Evolutionary conservation across 768 basidiomycete species (phyloP).

Genomic region (Suillus sp.): DNA sequence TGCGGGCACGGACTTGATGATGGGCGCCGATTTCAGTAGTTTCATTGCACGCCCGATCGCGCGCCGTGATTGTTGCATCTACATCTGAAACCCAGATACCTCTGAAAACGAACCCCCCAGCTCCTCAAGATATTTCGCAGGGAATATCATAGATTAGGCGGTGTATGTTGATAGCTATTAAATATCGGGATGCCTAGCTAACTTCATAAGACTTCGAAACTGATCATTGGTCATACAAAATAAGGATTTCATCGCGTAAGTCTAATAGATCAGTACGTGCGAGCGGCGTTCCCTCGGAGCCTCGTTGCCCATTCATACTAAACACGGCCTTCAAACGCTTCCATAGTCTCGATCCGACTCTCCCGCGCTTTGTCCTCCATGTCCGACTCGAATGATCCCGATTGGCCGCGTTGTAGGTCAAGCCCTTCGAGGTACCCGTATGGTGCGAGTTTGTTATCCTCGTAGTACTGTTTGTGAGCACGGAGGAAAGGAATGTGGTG

Average conservation of each 20-base stretch:
- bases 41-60: not conserved
- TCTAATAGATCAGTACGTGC: not conserved
- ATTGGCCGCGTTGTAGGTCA: not conserved
- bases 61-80: not conserved
- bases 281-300: not conserved
- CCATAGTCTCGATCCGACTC: not conserved
- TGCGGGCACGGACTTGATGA: not conserved
- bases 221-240: not conserved
- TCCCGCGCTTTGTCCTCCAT: constrained; percentile 14
- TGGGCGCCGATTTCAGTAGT: not conserved
- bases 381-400: constrained; percentile 10
- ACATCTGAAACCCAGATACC: not conserved
- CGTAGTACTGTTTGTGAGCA: constrained; percentile 27
- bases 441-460: constrained; percentile 27
- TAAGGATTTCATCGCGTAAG: not conserved
- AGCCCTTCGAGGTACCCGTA: constrained; percentile 25
- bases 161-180: not conserved
- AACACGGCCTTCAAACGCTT: constrained; percentile 12
- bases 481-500: constrained; percentile 24
- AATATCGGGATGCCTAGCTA: not conserved
- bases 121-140: not conserved
- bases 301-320: constrained; percentile 6
- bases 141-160: not conserved
- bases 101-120: not conserved
- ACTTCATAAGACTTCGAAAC: not conserved